Percentiles rank a stretch among this genome's conserved stretches.
phyloP scores from a whole-genome alignment of 2,329 filamentous ascomycete genomes.

The Phoma sp. region DNA sequence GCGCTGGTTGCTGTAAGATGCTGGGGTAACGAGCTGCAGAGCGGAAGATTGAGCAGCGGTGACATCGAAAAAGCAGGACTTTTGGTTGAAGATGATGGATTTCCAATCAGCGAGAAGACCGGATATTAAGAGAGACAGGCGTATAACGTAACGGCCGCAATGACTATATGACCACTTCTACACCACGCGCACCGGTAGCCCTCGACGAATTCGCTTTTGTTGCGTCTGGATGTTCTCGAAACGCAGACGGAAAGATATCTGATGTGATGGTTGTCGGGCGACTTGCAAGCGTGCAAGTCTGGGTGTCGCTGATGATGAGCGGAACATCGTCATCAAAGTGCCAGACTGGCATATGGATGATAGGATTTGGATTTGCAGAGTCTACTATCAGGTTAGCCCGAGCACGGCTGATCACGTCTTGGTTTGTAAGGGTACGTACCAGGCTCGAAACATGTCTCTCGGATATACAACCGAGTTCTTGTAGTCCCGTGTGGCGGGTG shows the following conservation, averaged over 20 bases:
- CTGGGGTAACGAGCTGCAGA: constrained; percentile 34
- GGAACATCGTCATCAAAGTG: constrained; percentile 9
- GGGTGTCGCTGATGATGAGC: no score
- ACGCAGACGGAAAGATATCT: neutral
- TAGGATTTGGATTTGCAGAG: constrained; percentile 1
- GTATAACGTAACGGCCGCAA: constrained; percentile 14
- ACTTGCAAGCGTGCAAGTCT: neutral
- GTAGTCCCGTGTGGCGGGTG: neutral
- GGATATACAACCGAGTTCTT: constrained; percentile 31
- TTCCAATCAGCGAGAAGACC: constrained; percentile 14
- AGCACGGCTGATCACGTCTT: neutral
- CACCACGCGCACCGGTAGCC: neutral
- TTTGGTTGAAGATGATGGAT: neutral
- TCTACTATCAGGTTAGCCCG: constrained; percentile 16
- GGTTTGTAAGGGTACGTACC: constrained; percentile 1
- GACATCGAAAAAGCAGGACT: constrained; percentile 28
- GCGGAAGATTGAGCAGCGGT: constrained; percentile 4
- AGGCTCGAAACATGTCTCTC: constrained; percentile 28
- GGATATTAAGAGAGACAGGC: constrained; percentile 10
- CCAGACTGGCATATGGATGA: constrained; percentile 31
- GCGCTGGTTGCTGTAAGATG: constrained; percentile 35
- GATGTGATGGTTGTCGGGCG: neutral
- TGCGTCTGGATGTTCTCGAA: no score
- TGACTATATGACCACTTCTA: constrained; percentile 7
- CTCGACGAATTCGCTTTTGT: neutral